phyloP scores from a whole-genome alignment of 805 yeast species.

The Myxozyma nipponensis region DNA sequence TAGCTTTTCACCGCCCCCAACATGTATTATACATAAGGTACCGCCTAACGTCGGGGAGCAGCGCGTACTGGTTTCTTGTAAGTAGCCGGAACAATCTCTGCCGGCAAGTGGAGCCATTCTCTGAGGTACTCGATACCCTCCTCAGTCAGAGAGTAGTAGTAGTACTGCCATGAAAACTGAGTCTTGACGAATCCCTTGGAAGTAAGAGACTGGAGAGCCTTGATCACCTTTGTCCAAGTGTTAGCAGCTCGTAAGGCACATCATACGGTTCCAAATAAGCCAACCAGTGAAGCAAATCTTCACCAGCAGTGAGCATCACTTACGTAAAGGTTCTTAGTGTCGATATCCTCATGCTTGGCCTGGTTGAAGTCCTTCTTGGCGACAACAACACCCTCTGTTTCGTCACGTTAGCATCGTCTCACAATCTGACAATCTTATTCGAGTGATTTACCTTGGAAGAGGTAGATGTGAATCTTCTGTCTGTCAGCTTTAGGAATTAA shows the following conservation, averaged over 20 bases:
- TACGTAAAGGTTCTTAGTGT: slow-evolving; percentile 93
- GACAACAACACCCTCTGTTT: slow-evolving; percentile 99
- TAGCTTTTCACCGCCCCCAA: no score
- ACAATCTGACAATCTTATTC: no score
- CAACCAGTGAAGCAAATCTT: slow-evolving; percentile 25
- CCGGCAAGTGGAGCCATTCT: slow-evolving; percentile 97
- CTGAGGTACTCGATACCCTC: slow-evolving; percentile 98
- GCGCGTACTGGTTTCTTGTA: slow-evolving; percentile 93
- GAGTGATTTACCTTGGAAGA: slow-evolving; percentile 85
- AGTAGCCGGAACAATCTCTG: slow-evolving; percentile 97
- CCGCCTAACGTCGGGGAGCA: slow-evolving; percentile 67
- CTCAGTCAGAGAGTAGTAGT: slow-evolving; percentile 99
- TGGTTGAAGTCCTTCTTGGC: slow-evolving; percentile 95
- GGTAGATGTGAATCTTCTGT: slow-evolving; percentile 98
- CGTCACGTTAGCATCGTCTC: slow-evolving; percentile 34
- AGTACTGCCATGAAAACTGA: slow-evolving; percentile 99
- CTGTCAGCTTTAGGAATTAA: slow-evolving; percentile 99
- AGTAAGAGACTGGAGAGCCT: slow-evolving; percentile 98
- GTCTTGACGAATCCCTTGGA: slow-evolving; percentile 99
- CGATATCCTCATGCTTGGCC: slow-evolving; percentile 96
- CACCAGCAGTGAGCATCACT: slow-evolving; percentile 4
- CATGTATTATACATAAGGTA: no score
- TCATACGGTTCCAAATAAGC: background rate
- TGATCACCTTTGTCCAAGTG: slow-evolving; percentile 53
- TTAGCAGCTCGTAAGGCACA: slow-evolving; percentile 1